These are phyloP conservation scores for Vitis amurensis DNA, from an alignment of 164 flowering plant species.

Conservation along the genomic window DNA sequence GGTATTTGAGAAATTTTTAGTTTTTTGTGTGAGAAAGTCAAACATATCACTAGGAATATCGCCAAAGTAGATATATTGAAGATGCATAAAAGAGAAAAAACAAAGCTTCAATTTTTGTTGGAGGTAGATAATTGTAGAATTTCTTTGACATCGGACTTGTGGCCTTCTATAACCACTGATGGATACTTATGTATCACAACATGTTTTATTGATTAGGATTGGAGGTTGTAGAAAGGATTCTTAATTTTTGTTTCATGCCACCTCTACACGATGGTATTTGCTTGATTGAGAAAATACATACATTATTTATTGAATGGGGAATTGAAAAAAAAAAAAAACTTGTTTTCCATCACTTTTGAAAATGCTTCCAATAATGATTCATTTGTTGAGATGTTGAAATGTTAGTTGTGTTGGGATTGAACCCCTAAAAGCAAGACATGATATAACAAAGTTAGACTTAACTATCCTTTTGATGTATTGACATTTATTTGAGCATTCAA, in stretches of 20 bases:
- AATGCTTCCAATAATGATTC: no score
- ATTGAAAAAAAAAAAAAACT: background rate
- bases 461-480: no score
- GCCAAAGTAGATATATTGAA: background rate
- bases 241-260: background rate
- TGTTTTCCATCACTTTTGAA: no score
- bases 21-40: background rate
- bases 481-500: no score
- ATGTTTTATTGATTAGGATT: background rate
- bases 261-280: background rate
- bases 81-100: background rate
- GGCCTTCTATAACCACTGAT: background rate
- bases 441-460: no score
- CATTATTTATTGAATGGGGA: background rate
- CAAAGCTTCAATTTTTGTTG: background rate
- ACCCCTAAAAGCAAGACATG: no score
- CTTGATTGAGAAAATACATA: background rate
- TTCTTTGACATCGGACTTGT: background rate
- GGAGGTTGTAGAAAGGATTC: background rate
- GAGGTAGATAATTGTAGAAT: background rate
- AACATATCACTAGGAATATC: background rate
- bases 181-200: background rate
- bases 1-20: background rate
- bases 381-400: no score
- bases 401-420: no score